Base-by-base conservation (phyloP, 805 yeast species). In the Wickerhamiella musiphila region DNA sequence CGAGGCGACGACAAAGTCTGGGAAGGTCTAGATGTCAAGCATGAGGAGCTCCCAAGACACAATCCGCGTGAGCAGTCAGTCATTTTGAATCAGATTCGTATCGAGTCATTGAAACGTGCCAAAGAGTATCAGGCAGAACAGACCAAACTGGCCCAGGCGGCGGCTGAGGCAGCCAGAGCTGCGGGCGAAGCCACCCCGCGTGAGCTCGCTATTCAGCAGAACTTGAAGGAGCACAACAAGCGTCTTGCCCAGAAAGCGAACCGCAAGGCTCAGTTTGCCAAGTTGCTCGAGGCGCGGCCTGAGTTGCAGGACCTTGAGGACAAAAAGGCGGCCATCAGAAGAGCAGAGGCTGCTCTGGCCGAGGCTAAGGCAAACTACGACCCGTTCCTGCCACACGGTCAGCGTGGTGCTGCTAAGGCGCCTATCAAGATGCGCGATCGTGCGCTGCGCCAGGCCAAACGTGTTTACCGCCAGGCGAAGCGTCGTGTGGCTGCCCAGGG, bases 1-100 rank as follows among this genome's bases (percentile, higher is more conserved):
- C 71, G 70, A 56, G 96, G 96, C 29, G 83, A 70, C 32, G 73
- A 68, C 29, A 57, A 62, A 40, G 64, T 74, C 52, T 83, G 95
- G 95, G 58, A 67, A 34, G 42, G 39, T 2, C 65, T 64, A 6
- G 69, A 22, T 33, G 73, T 73, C 11, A 56, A 64, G 39, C 93
- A 81, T 56, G 62, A 62, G n/a, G 54, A 57, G 36, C 54, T 81
- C 65, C 43, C 60, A 36, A 28, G 55, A 52, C 60, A 65, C 48
- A 63, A 64, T 38, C 70, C 81, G 15, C 69, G 78, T 45, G 78
- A 76, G 46, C 77, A 76, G 51, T 64, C 68, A 38, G 72, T 70
- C 3, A 54, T 78, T 35, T 60, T 81, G 43, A 75, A 73, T 45
- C 72, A 69, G 41, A 23, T 46, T 15, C 42, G 49, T 4, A 29